Evolutionary conservation across 2,329 filamentous ascomycete species (phyloP).

Genomic region (Ophiocordyceps unilateralis): DNA sequence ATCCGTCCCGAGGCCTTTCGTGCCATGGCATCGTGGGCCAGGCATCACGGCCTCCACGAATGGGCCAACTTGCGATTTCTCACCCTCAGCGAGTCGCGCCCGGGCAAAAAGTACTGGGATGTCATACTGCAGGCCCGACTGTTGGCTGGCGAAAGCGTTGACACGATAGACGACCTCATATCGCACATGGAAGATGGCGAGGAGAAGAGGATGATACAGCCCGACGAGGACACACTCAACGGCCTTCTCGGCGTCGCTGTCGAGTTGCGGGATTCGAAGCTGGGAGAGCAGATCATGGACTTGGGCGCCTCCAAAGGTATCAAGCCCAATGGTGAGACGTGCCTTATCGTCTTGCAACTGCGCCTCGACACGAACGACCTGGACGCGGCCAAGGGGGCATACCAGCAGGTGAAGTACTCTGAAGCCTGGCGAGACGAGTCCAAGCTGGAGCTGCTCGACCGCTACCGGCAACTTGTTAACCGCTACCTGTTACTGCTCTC

Average conservation of each 20-base stretch:
- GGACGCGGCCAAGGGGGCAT: constrained; percentile 49
- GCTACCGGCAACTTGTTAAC: constrained; percentile 50
- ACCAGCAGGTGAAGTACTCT: constrained; percentile 24
- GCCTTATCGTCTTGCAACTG: constrained; percentile 59
- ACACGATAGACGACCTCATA: constrained; percentile 31
- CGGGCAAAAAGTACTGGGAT: constrained; percentile 46
- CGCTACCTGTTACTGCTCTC: constrained; percentile 55
- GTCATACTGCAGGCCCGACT: constrained; percentile 57
- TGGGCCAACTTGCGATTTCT: constrained; percentile 47
- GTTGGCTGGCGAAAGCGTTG: constrained; percentile 48
- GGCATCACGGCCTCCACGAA: constrained; percentile 37
- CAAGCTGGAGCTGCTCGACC: constrained; percentile 24
- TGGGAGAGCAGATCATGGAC: constrained; percentile 56
- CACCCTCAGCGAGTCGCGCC: constrained; percentile 26
- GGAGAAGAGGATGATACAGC: constrained; percentile 24
- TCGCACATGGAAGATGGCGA: constrained; percentile 51
- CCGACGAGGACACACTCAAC: constrained; percentile 62
- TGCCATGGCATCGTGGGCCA: constrained; percentile 29
- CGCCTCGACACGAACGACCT: constrained; percentile 58
- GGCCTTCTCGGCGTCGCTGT: constrained; percentile 55
- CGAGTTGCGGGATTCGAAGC: constrained; percentile 48
- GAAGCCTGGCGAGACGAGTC: constrained; percentile 21
- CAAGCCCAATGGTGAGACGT: constrained; percentile 49
- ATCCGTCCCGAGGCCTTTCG: constrained; percentile 10
- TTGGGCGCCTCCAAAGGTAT: constrained; percentile 50